Percentiles rank a stretch among this genome's conserved stretches.
These are phyloP conservation scores for Metschnikowia peoriensis DNA, from an alignment of 805 yeast genomes.

Conservation along the genomic window DNA sequence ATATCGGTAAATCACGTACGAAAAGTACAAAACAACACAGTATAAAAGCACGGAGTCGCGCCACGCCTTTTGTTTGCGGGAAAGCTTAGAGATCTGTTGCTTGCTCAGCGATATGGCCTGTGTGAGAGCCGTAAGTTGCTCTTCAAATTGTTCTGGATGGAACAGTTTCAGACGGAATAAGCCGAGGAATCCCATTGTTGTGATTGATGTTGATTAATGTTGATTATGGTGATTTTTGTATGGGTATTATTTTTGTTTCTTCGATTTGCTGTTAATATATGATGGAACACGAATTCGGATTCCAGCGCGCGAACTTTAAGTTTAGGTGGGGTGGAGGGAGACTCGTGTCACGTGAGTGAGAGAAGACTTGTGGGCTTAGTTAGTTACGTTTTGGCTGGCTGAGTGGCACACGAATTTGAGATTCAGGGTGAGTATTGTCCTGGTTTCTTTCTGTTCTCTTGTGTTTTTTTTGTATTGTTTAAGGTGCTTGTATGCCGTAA, in stretches of 20 bases:
- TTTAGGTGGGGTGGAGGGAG: too few relatives aligned
- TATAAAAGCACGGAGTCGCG: slow-evolving; percentile 18
- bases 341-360: too few relatives aligned
- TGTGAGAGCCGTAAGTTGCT: slow-evolving; percentile 38
- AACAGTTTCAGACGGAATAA: slow-evolving; percentile 24
- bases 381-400: too few relatives aligned
- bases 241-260: not conserved
- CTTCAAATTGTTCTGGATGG: slow-evolving; percentile 45
- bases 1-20: slow-evolving; percentile 24
- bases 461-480: too few relatives aligned
- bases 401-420: too few relatives aligned
- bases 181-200: slow-evolving; percentile 18
- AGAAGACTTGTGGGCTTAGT: too few relatives aligned
- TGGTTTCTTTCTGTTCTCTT: too few relatives aligned
- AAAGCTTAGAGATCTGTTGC: slow-evolving; percentile 20
- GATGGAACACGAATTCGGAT: too few relatives aligned
- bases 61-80: slow-evolving; percentile 18
- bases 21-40: slow-evolving; percentile 22
- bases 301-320: too few relatives aligned
- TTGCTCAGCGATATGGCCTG: slow-evolving; percentile 30
- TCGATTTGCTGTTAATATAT: too few relatives aligned
- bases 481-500: too few relatives aligned
- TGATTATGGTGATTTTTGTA: not conserved
- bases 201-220: not conserved
- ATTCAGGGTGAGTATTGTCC: too few relatives aligned